phyloP scores from a whole-genome alignment of 192 early-diverging fungal genomes.

The Diversispora epigaea region DNA sequence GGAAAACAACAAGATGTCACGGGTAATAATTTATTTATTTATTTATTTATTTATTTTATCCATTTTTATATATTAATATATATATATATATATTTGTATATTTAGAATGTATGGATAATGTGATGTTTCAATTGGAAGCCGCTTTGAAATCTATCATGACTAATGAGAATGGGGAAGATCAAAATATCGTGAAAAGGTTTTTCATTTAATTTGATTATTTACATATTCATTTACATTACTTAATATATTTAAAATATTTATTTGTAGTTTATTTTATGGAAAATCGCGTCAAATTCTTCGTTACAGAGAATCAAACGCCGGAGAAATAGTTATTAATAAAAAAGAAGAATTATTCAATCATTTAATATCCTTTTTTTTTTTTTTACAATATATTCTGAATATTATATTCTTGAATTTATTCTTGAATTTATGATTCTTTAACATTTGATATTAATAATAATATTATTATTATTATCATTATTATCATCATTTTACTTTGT shows the following conservation, averaged over 20 bases:
- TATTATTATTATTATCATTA: too few relatives aligned
- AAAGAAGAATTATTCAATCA: conserved; percentile 51
- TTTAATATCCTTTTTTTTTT: conserved; percentile 24
- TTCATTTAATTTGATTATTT: background rate
- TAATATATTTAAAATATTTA: background rate
- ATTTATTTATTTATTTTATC: background rate
- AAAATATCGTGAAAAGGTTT: conserved; percentile 37
- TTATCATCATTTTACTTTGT: background rate
- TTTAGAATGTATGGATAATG: conserved; percentile 69
- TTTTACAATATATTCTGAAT: background rate
- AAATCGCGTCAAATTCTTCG: conserved; percentile 45
- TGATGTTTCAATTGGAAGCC: conserved; percentile 60
- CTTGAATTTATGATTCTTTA: background rate
- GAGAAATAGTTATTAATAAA: conserved; percentile 34
- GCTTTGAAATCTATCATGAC: conserved; percentile 50
- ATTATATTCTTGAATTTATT: background rate
- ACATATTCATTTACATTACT: background rate
- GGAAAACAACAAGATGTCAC: conserved; percentile 73
- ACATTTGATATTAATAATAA: too few relatives aligned
- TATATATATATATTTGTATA: background rate
- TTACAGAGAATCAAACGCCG: conserved; percentile 41
- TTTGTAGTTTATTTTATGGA: conserved; percentile 51
- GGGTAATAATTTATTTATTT: conserved; percentile 33
- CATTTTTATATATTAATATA: too few relatives aligned
- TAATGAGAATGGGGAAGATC: conserved; percentile 14